A percentile compares a stretch with the other conserved stretches of the same genome.
Conservation (phyloP, 192 early-diverging fungal species). For the Coemansia sp. region DNA sequence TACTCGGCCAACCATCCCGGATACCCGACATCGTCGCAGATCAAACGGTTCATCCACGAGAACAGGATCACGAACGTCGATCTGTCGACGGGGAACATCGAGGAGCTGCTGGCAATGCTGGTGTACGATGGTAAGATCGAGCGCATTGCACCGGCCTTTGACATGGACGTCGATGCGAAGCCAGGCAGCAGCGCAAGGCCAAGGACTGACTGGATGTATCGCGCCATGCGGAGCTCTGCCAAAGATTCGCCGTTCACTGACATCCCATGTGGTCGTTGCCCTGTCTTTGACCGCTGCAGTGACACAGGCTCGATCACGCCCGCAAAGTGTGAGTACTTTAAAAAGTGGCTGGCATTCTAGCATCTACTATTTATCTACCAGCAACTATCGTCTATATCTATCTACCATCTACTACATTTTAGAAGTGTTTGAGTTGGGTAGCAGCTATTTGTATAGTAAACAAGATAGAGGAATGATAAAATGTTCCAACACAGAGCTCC, state of each 20-base stretch:
- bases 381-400: too few species aligned
- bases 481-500: too few species aligned
- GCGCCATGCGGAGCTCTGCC: conserved; percentile 60
- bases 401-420: too few species aligned
- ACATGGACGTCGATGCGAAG: conserved; percentile 25
- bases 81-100: conserved; percentile 74
- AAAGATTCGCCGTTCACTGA: conserved; percentile 68
- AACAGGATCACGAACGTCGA: conserved; percentile 71
- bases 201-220: conserved; percentile 70
- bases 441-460: too few species aligned
- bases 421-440: too few species aligned
- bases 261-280: conserved; percentile 88
- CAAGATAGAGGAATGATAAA: too few species aligned
- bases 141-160: conserved; percentile 59
- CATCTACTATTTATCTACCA: too few species aligned
- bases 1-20: conserved; percentile 65
- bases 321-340: conserved; percentile 76
- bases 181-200: conserved; percentile 53
- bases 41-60: conserved; percentile 73
- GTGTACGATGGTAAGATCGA: conserved; percentile 86
- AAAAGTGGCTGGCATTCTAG: conserved; percentile 76
- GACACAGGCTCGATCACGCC: conserved; percentile 77
- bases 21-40: conserved; percentile 72
- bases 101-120: conserved; percentile 78
- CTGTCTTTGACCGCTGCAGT: conserved; percentile 77